A percentile compares a stretch with the other conserved stretches of the same genome.
These are phyloP conservation scores for Globisporangium emineosum DNA, from an alignment of 352 stramenopile genomes.

Conservation along the genomic window DNA sequence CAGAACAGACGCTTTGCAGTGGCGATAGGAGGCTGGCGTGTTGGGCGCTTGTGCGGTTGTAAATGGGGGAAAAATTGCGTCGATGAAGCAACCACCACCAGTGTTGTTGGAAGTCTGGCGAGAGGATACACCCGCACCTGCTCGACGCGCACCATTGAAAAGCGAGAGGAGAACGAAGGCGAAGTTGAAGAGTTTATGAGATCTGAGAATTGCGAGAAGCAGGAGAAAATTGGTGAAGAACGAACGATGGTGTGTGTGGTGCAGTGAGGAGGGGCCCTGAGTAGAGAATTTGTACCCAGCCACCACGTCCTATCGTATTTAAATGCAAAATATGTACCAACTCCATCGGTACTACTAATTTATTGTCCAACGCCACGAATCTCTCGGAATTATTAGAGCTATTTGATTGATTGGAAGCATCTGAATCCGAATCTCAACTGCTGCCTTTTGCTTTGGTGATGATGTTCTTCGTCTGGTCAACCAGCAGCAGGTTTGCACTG, in stretches of 20 bases:
- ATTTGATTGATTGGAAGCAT: not conserved
- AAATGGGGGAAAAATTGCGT: not conserved
- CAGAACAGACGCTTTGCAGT: not conserved
- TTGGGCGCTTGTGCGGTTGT: not conserved
- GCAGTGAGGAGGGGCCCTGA: too few relatives aligned
- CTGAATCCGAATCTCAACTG: not conserved
- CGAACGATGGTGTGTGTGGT: not conserved
- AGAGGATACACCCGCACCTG: not conserved
- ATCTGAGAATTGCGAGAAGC: not conserved
- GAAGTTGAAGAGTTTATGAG: not conserved
- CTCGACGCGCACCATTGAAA: not conserved
- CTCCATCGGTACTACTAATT: not conserved
- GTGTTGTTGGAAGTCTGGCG: not conserved
- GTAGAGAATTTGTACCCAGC: not conserved
- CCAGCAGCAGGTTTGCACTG: not conserved
- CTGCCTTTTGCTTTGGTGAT: not conserved
- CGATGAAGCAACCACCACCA: not conserved
- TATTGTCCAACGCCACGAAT: not conserved
- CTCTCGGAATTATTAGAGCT: not conserved
- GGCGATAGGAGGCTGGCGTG: not conserved
- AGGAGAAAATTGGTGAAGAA: not conserved
- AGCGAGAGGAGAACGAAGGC: not conserved
- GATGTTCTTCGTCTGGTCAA: not conserved
- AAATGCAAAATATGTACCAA: not conserved
- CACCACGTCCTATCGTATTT: not conserved